Evolutionary conservation across 768 basidiomycete genomes (phyloP).

Genomic region (Collybiopsis confluens): DNA sequence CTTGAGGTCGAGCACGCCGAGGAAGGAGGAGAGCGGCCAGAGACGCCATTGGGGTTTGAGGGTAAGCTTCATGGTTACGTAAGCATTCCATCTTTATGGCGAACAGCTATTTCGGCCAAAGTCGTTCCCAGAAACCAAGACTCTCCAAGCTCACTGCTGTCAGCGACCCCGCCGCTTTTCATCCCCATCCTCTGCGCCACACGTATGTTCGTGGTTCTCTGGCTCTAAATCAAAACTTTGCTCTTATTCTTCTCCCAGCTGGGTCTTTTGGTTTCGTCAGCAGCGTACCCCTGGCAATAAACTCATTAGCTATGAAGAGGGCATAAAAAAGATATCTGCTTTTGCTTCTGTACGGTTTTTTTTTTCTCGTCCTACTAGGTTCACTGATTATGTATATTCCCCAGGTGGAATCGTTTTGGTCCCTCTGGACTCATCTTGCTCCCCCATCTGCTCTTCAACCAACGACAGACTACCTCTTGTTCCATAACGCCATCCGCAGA

Average conservation of each 20-base stretch:
- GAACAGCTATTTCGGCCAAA: slow-evolving; percentile 67
- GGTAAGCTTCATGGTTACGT: slow-evolving; percentile 62
- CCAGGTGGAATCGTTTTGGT: slow-evolving; percentile 94
- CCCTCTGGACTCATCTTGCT: slow-evolving; percentile 86
- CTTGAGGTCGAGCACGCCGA: slow-evolving; percentile 89
- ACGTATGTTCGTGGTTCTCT: slow-evolving; percentile 88
- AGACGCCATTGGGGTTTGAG: slow-evolving; percentile 81
- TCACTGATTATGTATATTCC: not conserved
- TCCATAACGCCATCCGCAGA: slow-evolving; percentile 78
- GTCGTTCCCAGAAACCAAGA: slow-evolving; percentile 44
- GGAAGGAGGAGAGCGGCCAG: slow-evolving; percentile 78
- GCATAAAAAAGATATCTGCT: slow-evolving; percentile 87
- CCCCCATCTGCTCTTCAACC: slow-evolving; percentile 80
- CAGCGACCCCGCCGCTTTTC: slow-evolving; percentile 36
- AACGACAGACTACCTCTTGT: slow-evolving; percentile 92
- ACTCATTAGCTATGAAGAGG: slow-evolving; percentile 88
- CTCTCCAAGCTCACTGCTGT: slow-evolving; percentile 53
- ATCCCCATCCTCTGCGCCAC: slow-evolving; percentile 70
- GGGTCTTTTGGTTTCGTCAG: slow-evolving; percentile 91
- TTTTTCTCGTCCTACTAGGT: slow-evolving; percentile 10
- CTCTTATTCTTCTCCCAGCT: slow-evolving; percentile 39
- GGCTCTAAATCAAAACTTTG: no score
- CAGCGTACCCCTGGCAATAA: slow-evolving; percentile 89
- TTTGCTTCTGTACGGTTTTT: slow-evolving; percentile 68
- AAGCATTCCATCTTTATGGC: slow-evolving; percentile 37